These are phyloP conservation scores for Helminthosporium solani DNA, from an alignment of 2,329 filamentous ascomycete genomes.

Conservation along the genomic window DNA sequence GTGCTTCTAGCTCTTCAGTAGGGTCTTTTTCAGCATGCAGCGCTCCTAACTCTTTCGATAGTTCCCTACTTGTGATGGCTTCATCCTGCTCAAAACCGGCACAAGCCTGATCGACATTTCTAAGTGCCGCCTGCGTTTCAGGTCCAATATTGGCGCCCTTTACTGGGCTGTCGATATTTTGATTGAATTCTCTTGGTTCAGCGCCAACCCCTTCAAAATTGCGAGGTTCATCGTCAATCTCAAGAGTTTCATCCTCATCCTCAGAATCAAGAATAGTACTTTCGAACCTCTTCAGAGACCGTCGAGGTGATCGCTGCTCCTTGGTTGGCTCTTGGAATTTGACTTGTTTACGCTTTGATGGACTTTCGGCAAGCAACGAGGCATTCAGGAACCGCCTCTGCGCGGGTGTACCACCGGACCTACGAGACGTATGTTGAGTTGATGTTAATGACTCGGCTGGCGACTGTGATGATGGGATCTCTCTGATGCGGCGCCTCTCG, in stretches of 20 bases:
- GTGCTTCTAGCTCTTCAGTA: background rate
- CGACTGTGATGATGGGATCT: conserved; percentile 41
- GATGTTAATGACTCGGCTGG: conserved; percentile 32
- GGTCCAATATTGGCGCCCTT: conserved; percentile 15
- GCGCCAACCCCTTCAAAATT: conserved; percentile 2
- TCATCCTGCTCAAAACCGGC: conserved; percentile 12
- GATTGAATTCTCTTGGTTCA: conserved; percentile 7
- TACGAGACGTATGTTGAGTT: conserved; percentile 27
- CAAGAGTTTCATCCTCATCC: conserved; percentile 29
- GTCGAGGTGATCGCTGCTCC: conserved; percentile 14
- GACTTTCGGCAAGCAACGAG: conserved; percentile 18
- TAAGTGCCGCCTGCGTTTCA: conserved; percentile 30
- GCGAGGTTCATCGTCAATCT: conserved; percentile 17
- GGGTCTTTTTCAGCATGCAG: background rate
- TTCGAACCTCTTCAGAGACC: conserved; percentile 25
- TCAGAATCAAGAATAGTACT: conserved; percentile 38
- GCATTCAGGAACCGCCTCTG: conserved; percentile 16
- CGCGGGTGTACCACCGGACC: conserved; percentile 15
- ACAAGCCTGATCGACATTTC: conserved; percentile 29
- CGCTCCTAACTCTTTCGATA: conserved; percentile 13
- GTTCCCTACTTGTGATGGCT: background rate
- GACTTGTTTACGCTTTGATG: conserved; percentile 34
- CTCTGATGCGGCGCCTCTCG: conserved; percentile 30
- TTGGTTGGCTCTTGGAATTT: conserved; percentile 21
- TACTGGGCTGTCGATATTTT: background rate